Evolutionary conservation across 2,329 filamentous ascomycete species (phyloP).

Genomic region (Aspergillus luchuensis): DNA sequence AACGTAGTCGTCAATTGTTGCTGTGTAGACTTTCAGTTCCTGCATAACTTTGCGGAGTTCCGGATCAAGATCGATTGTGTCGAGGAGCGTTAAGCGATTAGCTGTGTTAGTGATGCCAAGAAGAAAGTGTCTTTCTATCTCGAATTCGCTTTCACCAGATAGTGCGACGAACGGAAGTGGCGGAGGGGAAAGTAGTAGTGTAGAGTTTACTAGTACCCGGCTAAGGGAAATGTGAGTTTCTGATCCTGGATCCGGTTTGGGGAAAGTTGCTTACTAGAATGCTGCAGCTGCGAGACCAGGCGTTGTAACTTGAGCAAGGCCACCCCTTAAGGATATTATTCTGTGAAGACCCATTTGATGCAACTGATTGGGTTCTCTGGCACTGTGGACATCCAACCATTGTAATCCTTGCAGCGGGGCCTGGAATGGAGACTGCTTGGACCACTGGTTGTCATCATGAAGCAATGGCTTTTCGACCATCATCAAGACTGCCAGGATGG

Average conservation of each 20-base stretch:
- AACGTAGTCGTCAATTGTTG: neutral
- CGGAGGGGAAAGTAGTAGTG: neutral
- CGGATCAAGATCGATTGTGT: neutral
- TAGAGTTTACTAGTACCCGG: conserved; percentile 10
- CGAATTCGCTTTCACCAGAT: neutral
- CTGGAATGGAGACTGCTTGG: neutral
- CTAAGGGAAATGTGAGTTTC: neutral
- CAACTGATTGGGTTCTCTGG: neutral
- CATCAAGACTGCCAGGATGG: conserved; percentile 8
- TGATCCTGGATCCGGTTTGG: neutral
- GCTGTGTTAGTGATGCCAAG: neutral
- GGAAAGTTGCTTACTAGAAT: conserved; percentile 1
- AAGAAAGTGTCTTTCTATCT: neutral
- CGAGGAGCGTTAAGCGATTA: neutral
- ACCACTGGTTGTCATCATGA: neutral
- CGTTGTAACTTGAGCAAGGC: neutral
- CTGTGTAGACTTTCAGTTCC: neutral
- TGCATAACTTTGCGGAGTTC: neutral
- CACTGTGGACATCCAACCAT: conserved; percentile 8
- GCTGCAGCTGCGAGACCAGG: conserved; percentile 3
- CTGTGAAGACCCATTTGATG: conserved; percentile 7
- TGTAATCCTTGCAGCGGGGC: conserved; percentile 3
- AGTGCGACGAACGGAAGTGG: conserved; percentile 3
- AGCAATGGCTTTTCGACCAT: neutral
- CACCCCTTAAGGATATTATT: neutral